phyloP scores from a whole-genome alignment of 495 filamentous ascomycete species.

The Xylaria bambusicola region DNA sequence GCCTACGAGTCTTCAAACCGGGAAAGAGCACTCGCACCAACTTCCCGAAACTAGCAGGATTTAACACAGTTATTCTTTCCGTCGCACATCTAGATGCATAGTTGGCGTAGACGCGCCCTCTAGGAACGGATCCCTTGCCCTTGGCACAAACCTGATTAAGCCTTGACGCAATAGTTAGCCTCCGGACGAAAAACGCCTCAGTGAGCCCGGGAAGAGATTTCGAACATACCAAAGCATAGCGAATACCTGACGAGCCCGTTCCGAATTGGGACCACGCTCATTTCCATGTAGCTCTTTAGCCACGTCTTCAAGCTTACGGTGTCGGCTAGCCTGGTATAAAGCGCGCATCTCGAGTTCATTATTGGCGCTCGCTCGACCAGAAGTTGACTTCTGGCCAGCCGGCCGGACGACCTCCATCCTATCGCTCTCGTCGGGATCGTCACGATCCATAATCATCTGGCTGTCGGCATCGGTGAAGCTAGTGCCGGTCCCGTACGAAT shows the following conservation, averaged over 20 bases:
- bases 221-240: slow-evolving; percentile 89
- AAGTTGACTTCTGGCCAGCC: slow-evolving; percentile 59
- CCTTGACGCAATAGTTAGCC: slow-evolving; percentile 52
- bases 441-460: slow-evolving; percentile 64
- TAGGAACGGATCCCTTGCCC: slow-evolving; percentile 80
- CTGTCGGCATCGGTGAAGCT: slow-evolving; percentile 68
- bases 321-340: slow-evolving; percentile 73
- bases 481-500: slow-evolving; percentile 57
- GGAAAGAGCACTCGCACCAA: slow-evolving; percentile 95
- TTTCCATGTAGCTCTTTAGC: slow-evolving; percentile 70
- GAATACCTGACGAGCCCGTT: slow-evolving; percentile 94
- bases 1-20: slow-evolving; percentile 83
- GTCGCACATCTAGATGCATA: slow-evolving; percentile 89
- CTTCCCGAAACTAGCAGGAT: slow-evolving; percentile 97
- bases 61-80: slow-evolving; percentile 88
- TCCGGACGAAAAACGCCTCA: too few species aligned
- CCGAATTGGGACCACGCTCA: slow-evolving; percentile 72
- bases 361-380: slow-evolving; percentile 68
- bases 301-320: slow-evolving; percentile 76
- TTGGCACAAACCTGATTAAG: slow-evolving; percentile 78
- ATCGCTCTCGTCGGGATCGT: slow-evolving; percentile 68
- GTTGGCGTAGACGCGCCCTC: slow-evolving; percentile 89
- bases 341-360: slow-evolving; percentile 92
- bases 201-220: not conserved
- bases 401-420: slow-evolving; percentile 35